phyloP scores from a whole-genome alignment of 192 early-diverging fungal genomes.

The Spizellomyces punctatus region DNA sequence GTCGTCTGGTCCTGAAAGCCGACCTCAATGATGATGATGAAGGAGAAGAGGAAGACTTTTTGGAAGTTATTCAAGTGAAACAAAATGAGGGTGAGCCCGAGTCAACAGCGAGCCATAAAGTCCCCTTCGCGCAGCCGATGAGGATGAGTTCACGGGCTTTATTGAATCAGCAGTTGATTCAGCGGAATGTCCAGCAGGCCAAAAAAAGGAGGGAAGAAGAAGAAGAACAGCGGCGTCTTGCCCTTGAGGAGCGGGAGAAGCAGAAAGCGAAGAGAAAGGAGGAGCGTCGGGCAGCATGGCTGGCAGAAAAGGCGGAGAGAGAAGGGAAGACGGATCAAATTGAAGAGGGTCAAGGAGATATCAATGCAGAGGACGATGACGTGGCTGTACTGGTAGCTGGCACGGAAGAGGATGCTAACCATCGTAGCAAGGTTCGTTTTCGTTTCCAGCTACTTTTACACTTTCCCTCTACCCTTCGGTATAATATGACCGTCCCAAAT shows the following conservation, averaged over 20 bases:
- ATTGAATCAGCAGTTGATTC: slow-evolving; percentile 4
- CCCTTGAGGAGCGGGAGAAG: not conserved
- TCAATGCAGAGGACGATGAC: not conserved
- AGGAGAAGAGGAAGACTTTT: not conserved
- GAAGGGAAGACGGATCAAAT: not conserved
- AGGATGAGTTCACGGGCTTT: no score
- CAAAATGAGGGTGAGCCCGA: not conserved
- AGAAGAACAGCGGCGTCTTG: not conserved
- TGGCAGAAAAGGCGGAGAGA: not conserved
- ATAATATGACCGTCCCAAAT: no score
- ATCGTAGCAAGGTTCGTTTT: not conserved
- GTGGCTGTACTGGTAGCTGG: not conserved
- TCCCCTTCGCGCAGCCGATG: no score
- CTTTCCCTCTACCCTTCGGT: not conserved
- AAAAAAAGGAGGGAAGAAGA: not conserved
- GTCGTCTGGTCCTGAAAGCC: not conserved
- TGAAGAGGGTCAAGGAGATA: not conserved
- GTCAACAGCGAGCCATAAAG: not conserved
- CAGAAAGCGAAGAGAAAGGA: not conserved
- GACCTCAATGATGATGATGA: slow-evolving; percentile 1
- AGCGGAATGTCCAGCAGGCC: slow-evolving; percentile 5
- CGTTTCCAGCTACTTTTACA: not conserved
- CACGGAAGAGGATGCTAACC: not conserved
- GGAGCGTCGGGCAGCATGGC: not conserved
- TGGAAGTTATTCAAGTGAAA: not conserved